Evolutionary conservation across 176 grass and related monocot genomes (phyloP), one percentile per base, ranked within the genome.

Genomic region (Typha latifolia): DNA sequence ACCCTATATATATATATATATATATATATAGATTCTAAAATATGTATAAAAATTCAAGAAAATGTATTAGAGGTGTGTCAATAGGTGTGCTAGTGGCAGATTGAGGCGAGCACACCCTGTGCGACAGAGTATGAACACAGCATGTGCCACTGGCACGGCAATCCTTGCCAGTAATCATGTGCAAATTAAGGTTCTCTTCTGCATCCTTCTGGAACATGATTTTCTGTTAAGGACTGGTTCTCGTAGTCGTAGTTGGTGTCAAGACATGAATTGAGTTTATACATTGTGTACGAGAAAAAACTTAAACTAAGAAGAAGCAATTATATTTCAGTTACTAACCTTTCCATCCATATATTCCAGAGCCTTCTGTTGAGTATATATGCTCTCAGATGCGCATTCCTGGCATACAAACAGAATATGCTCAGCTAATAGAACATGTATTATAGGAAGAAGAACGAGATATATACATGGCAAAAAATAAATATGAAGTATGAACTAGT

Each of bases 321-420:
- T 8, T 16, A 57, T 57, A 0, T 47, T 62, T 70, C 8, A 74
- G 19, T 61, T 55, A 12, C 5, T 51, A 29, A 91, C 93, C 85
- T 97, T 97, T 62, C 82, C 82, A 78, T 97, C 81, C 82, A 97
- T 83, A 78, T 87, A 97, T 23, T 84, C 74, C 63, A 97, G 65
- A 22, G 93, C 88, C 72, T 84, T 83, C 53, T 92, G 62, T 66
- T 87, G 93, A 37, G 88, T 89, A 86, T 92, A 97, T 78, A 97
- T 90, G 89, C 78, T 80, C 83, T 97, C 93, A 49, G 75, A 82
- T 47, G 88, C 88, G 79, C 93, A 97, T 89, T 97, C 93, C 93
- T 97, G 1, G 65, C 67, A 66, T 12, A 64, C 51, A 78, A 67
- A 5, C 65, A 66, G 50, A 71, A 71, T 67, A 55, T 22, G 23